Evolutionary conservation across 1,284 basidiomycete genomes (phyloP).

Genomic region (Moesziomyces antarcticus): DNA sequence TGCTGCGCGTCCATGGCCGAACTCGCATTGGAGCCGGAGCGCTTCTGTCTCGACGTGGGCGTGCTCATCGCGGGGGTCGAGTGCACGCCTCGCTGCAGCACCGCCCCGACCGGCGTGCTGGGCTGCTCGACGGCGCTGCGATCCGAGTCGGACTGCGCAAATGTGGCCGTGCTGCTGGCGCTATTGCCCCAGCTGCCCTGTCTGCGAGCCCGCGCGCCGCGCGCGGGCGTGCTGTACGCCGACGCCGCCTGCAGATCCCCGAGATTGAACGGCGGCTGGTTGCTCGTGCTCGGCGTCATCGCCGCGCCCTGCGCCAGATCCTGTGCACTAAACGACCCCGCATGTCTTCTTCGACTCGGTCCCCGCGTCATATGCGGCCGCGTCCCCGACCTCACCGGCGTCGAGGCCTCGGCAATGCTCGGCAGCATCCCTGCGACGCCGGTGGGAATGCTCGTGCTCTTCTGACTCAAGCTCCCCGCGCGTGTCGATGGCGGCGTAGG

Average conservation of each 20-base stretch:
- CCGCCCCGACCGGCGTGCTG: conserved; percentile 25
- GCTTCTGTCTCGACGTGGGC: conserved; percentile 37
- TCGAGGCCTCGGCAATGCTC: conserved; percentile 58
- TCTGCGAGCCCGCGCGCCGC: conserved; percentile 13
- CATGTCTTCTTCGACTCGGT: conserved; percentile 48
- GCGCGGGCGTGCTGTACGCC: conserved; percentile 36
- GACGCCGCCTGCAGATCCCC: conserved; percentile 39
- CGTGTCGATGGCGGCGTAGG: conserved; percentile 29
- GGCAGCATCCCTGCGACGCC: conserved; percentile 40
- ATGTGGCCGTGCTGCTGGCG: conserved; percentile 29
- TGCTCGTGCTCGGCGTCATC: conserved; percentile 40
- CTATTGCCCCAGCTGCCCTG: conserved; percentile 31
- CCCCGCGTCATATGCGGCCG: conserved; percentile 32
- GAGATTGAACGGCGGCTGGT: conserved; percentile 42
- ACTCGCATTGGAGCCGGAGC: conserved; percentile 35
- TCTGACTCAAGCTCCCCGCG: conserved; percentile 20
- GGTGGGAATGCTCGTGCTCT: conserved; percentile 24
- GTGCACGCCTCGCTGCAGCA: conserved; percentile 7
- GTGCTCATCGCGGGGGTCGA: conserved; percentile 27
- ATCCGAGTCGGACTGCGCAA: conserved; percentile 29
- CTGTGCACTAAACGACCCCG: conserved; percentile 62
- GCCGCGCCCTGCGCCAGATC: conserved; percentile 58
- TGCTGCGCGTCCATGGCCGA: conserved; percentile 17
- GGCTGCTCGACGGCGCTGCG: conserved; percentile 25
- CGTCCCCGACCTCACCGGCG: conserved; percentile 31